These are phyloP conservation scores for Aspergillus sp. DNA, from an alignment of 2,329 filamentous ascomycete genomes.

Conservation along the genomic window DNA sequence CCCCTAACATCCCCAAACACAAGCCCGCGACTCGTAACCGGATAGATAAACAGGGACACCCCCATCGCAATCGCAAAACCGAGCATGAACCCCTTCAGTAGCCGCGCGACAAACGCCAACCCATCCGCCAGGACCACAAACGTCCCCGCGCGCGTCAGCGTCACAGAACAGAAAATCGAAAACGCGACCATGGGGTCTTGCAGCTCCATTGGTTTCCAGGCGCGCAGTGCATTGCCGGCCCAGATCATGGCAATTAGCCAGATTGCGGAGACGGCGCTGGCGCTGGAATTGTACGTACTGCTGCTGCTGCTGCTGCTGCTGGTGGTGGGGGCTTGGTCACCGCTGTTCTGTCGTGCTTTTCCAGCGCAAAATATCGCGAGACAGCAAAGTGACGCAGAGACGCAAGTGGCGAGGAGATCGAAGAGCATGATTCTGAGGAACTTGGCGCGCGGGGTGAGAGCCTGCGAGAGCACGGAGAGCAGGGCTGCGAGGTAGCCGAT, in stretches of 20 bases:
- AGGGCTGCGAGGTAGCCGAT: constrained; percentile 63
- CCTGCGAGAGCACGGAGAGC: constrained; percentile 62
- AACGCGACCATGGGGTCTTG: constrained; percentile 67
- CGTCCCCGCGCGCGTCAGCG: constrained; percentile 51
- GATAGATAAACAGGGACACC: constrained; percentile 65
- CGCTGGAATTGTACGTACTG: constrained; percentile 63
- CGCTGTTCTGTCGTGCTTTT: constrained; percentile 61
- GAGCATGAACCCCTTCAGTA: constrained; percentile 63
- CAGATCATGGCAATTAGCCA: constrained; percentile 72
- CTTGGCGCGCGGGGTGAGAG: constrained; percentile 68
- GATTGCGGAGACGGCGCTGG: constrained; percentile 65
- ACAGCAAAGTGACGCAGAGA: constrained; percentile 60
- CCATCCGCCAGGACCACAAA: constrained; percentile 43
- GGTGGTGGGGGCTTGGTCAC: constrained; percentile 26
- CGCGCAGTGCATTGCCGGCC: constrained; percentile 61
- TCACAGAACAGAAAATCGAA: constrained; percentile 66
- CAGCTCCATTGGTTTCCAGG: constrained; percentile 60
- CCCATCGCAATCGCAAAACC: constrained; percentile 64
- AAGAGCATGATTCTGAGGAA: constrained; percentile 68
- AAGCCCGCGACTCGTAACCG: constrained; percentile 63
- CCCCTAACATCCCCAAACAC: constrained; percentile 58
- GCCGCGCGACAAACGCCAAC: constrained; percentile 40
- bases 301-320: constrained; percentile 17
- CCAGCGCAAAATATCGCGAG: constrained; percentile 66
- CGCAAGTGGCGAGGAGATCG: constrained; percentile 55